phyloP scores from a whole-genome alignment of 441 rosid genomes.

The Pelargonium fulgidum region DNA sequence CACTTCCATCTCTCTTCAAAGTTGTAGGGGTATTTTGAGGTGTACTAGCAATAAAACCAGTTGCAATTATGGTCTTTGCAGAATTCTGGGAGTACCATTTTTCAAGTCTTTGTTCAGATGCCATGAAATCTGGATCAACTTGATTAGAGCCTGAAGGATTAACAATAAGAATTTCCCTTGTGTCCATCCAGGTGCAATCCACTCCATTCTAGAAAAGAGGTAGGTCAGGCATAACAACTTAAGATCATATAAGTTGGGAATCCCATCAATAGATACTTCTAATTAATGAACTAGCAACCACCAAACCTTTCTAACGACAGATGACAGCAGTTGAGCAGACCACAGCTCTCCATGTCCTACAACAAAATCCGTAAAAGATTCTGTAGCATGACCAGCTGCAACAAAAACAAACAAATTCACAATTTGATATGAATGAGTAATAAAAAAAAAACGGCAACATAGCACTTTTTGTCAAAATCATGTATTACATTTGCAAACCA shows the following conservation, averaged over 20 bases:
- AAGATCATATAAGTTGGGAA: conserved; percentile 16
- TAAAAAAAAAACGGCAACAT: not conserved
- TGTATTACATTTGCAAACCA: not conserved
- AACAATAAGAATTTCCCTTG: conserved; percentile 87
- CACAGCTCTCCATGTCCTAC: conserved; percentile 96
- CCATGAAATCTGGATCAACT: conserved; percentile 85
- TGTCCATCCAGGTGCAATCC: conserved; percentile 92
- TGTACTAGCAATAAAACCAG: conserved; percentile 97
- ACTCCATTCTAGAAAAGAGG: conserved; percentile 45
- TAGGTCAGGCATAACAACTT: not conserved
- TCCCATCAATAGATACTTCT: not conserved
- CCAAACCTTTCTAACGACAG: conserved; percentile 72
- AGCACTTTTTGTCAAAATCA: not conserved
- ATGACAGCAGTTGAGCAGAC: conserved; percentile 91
- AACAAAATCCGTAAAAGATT: conserved; percentile 90
- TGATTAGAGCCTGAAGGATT: conserved; percentile 73
- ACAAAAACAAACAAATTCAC: conserved; percentile 4
- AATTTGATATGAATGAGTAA: conserved; percentile 10
- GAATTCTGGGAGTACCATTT: conserved; percentile 70
- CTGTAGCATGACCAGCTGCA: conserved; percentile 96
- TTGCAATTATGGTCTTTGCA: conserved; percentile 59
- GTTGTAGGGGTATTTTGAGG: conserved; percentile 91
- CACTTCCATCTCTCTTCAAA: conserved; percentile 96
- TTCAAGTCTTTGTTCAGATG: conserved; percentile 70
- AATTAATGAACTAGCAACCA: conserved; percentile 8